Evolutionary conservation across 352 stramenopile species (phyloP), one percentile per base, ranked within the genome.

Genomic region (Globisporangium canariense): DNA sequence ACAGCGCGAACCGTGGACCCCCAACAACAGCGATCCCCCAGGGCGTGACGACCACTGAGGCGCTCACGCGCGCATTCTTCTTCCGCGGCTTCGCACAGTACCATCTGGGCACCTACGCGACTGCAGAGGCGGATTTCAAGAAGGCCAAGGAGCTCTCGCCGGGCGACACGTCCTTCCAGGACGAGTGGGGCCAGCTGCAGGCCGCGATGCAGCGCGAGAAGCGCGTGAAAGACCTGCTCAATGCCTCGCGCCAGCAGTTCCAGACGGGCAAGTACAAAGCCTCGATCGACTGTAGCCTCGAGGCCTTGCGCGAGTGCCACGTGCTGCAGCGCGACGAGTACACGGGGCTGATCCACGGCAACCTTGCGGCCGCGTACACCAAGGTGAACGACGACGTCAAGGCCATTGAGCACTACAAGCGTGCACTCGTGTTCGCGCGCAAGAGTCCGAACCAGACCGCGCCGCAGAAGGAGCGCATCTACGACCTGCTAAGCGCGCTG

Each of bases 11-110:
- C 32, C 32, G 32, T 36, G 32, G 32, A 36, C 32, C 32, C 32
- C 32, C 30, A 41, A 40, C 34, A 45, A 22, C 7, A 36, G 14
- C 30, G 20, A 43, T 20, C 22, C 8, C 13, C 45, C 49, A 28
- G 28, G 28, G 50, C 8, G 16, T 49, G 7, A 41, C 58, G 11
- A 36, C 50, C 9, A 30, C 53, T n/a, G 22, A 71, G 11, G 74
- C 81, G 52, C 65, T 84, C 6, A 72, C 77, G 13, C 73, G 80
- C 41, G 76, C 73, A 51, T 78, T 76, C 47, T 89, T 85, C 69
- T 91, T 91, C 62, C 78, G 82, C 8, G 82, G 79, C 36, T 87
- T 79, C 62, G 82, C 82, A 54, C 74, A 85, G 18, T 71, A 86
- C 47, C 74, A 68, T 3, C 25, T 88, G 5, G 74, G 79, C 4